phyloP scores from a whole-genome alignment of 2,329 filamentous ascomycete species.

The Seiridium cupressi region DNA sequence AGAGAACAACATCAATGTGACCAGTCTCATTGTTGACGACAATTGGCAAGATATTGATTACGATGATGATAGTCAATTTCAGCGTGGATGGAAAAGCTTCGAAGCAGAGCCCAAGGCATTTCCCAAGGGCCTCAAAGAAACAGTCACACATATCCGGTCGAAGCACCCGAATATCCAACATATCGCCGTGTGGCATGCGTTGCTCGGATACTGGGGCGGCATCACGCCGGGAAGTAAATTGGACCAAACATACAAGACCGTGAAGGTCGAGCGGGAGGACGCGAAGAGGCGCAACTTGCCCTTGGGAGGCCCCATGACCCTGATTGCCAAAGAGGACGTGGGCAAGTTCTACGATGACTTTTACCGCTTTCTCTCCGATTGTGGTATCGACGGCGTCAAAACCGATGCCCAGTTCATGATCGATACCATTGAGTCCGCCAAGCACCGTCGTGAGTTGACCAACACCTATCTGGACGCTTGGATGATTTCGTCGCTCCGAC shows the following conservation, averaged over 20 bases:
- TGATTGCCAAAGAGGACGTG: constrained; percentile 74
- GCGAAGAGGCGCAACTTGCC: constrained; percentile 44
- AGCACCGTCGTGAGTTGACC: constrained; percentile 69
- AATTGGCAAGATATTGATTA: constrained; percentile 84
- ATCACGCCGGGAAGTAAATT: constrained; percentile 74
- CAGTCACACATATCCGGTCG: constrained; percentile 66
- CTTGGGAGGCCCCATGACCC: constrained; percentile 64
- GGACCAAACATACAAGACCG: constrained; percentile 75
- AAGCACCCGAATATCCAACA: constrained; percentile 73
- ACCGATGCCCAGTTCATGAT: constrained; percentile 91
- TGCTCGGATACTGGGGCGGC: constrained; percentile 88
- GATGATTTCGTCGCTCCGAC: constrained; percentile 71
- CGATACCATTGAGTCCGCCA: constrained; percentile 69
- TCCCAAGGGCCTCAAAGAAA: constrained; percentile 72
- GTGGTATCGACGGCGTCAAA: constrained; percentile 84
- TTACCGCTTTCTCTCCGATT: constrained; percentile 73
- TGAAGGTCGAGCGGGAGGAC: constrained; percentile 52
- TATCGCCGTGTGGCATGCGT: constrained; percentile 91
- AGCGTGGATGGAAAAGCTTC: constrained; percentile 74
- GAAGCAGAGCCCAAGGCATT: constrained; percentile 81
- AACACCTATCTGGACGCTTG: constrained; percentile 82
- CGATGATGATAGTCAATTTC: constrained; percentile 48
- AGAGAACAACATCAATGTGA: constrained; percentile 71
- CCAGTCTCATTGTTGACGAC: constrained; percentile 91
- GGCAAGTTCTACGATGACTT: constrained; percentile 84